These are phyloP conservation scores for Leishmania gerbilli DNA, from an alignment of 208 protist species.

Conservation along the genomic window DNA sequence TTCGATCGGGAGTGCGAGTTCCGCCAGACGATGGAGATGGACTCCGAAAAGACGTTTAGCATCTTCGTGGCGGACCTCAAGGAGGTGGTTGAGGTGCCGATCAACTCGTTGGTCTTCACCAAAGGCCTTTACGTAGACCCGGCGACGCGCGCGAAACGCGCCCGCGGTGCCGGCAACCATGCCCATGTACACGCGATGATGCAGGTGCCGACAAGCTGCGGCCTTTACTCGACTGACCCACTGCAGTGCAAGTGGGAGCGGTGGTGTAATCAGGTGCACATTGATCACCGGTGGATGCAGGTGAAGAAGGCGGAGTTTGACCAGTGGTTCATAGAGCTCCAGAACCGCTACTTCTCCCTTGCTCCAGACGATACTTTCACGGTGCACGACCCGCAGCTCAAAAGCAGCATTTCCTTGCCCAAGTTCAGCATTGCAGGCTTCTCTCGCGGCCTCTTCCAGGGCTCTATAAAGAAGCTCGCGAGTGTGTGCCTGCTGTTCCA, in stretches of 20 bases:
- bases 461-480: conserved; percentile 68
- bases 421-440: conserved; percentile 75
- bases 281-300: conserved; percentile 73
- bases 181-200: conserved; percentile 48
- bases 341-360: conserved; percentile 54
- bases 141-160: conserved; percentile 50
- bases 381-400: conserved; percentile 83
- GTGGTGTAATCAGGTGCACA: conserved; percentile 91
- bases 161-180: conserved; percentile 37
- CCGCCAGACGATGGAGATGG: conserved; percentile 31
- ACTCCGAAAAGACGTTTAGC: conserved; percentile 59
- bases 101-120: conserved; percentile 62
- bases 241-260: conserved; percentile 78
- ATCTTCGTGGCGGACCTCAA: conserved; percentile 84
- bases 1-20: conserved; percentile 60
- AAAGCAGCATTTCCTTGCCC: conserved; percentile 53
- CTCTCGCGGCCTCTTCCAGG: conserved; percentile 83
- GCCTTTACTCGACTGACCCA: conserved; percentile 76
- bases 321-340: conserved; percentile 68
- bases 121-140: conserved; percentile 83
- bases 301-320: conserved; percentile 74
- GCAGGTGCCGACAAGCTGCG: conserved; percentile 81
- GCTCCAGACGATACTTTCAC: conserved; percentile 58
- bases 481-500: conserved; percentile 89
- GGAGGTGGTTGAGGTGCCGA: conserved; percentile 78